phyloP scores from a whole-genome alignment of 2,329 filamentous ascomycete species.

The Scytalidium lignicola region DNA sequence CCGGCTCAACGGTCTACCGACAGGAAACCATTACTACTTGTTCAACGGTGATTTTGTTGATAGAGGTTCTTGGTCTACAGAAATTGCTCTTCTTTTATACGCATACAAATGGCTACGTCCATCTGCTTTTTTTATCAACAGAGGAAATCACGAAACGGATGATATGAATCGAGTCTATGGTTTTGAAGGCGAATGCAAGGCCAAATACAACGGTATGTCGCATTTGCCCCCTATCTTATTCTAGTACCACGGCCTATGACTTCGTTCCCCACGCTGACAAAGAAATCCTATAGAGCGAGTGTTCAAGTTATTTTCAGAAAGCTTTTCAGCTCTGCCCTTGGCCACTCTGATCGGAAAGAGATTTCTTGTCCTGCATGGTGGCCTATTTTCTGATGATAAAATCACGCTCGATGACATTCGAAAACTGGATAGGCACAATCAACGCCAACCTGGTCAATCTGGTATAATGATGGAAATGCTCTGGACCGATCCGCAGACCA shows the following conservation, averaged over 20 bases:
- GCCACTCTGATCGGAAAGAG: constrained; percentile 89
- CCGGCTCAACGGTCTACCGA: constrained; percentile 79
- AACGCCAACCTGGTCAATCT: constrained; percentile 86
- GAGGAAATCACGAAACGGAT: constrained; percentile 97
- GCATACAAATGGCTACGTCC: constrained; percentile 96
- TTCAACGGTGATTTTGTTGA: constrained; percentile 99
- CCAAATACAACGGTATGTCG: constrained; percentile 85
- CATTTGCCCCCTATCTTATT: background rate
- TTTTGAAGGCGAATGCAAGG: constrained; percentile 96
- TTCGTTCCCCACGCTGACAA: background rate
- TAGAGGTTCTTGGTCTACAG: constrained; percentile 95
- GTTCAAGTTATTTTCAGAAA: constrained; percentile 97
- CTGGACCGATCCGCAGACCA: constrained; percentile 92
- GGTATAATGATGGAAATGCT: constrained; percentile 99
- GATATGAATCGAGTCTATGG: constrained; percentile 99
- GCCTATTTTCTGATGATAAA: constrained; percentile 93
- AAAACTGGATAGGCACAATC: constrained; percentile 83
- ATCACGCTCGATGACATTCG: constrained; percentile 89
- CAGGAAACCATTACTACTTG: constrained; percentile 84
- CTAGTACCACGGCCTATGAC: background rate
- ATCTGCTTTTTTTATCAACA: constrained; percentile 86
- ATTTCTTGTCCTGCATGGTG: constrained; percentile 89
- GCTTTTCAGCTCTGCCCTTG: constrained; percentile 88
- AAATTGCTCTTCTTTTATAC: constrained; percentile 89
- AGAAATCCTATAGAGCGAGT: constrained; percentile 44